These are phyloP conservation scores for Rhododendron ovatum DNA, from an alignment of 148 eudicot genomes.

Conservation along the genomic window DNA sequence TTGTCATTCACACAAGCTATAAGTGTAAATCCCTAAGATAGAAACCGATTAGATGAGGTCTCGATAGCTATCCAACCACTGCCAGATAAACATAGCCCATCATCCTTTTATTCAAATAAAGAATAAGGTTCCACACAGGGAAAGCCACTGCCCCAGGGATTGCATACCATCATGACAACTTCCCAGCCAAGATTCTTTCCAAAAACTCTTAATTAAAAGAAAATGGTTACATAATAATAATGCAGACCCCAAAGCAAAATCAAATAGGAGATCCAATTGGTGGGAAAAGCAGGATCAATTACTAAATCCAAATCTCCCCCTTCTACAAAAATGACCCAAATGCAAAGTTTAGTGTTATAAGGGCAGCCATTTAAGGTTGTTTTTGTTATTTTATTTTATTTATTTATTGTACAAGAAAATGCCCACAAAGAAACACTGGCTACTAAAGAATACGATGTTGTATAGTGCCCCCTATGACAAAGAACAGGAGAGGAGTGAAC, in stretches of 20 bases:
- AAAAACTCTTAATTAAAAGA: not conserved
- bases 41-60: no score
- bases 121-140: not conserved
- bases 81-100: conserved; percentile 20
- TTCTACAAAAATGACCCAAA: not conserved
- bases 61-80: conserved; percentile 51
- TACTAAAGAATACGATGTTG: no score
- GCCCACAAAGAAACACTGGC: not conserved
- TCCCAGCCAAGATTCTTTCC: not conserved
- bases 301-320: not conserved
- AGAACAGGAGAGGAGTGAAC: not conserved
- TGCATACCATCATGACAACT: not conserved
- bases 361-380: no score
- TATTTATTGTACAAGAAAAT: no score
- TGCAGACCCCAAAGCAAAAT: not conserved
- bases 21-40: no score
- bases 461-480: not conserved
- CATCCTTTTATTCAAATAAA: not conserved
- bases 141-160: not conserved
- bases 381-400: no score
- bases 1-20: no score
- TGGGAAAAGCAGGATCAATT: not conserved
- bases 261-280: not conserved
- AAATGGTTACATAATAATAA: not conserved
- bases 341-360: not conserved